Evolutionary conservation across 768 basidiomycete genomes (phyloP), one percentile per base, ranked within the genome.

Genomic region (Amanita thiersii): DNA sequence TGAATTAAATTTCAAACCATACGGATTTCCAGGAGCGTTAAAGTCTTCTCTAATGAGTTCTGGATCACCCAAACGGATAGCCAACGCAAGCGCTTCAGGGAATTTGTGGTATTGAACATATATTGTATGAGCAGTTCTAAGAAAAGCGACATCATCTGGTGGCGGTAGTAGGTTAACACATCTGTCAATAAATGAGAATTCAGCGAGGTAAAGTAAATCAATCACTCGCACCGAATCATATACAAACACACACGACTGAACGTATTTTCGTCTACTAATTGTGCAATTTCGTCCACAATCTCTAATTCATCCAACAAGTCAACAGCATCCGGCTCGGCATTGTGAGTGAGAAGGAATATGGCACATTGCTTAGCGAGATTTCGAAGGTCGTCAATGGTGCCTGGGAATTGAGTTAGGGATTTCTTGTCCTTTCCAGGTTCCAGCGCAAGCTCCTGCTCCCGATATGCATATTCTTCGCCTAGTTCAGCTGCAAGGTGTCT

Each of bases 301-400:
- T 99, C 96, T 50, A 98, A 64, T 53, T 97, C 96, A 54, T 96
- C 81, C 45, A 98, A 65, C 24, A 98, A 68, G 64, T 98, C 96
- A 23, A 99, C 93, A 0, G 94, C 96, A 57, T 99, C 96, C 21
- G 92, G 93, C 61, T 99, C 96, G 7, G 93, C 96, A 54, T 99
- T 97, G 59, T 98, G 96, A 12, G 72, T 70, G 10, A 98, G 67
- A 49, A 98, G 71, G 70, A 98, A 99, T 9, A 69, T 79, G 5
- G 92, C 87, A 53, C 96, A 89, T 54, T 89, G 76, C 45, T 85
- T 69, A 0, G 85, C 88, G 39, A 97, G 76, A 1, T 66, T 66
- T 20, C 80, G 75, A 33, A 98, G 70, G 45, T 90, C 85, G 15
- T 88, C 83, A 11, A 75, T 68, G 3, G 81, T 78, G 2, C 83